Evolutionary conservation across 495 filamentous ascomycete species (phyloP), one percentile per base, ranked within the genome.

Genomic region (Collariella sp.): DNA sequence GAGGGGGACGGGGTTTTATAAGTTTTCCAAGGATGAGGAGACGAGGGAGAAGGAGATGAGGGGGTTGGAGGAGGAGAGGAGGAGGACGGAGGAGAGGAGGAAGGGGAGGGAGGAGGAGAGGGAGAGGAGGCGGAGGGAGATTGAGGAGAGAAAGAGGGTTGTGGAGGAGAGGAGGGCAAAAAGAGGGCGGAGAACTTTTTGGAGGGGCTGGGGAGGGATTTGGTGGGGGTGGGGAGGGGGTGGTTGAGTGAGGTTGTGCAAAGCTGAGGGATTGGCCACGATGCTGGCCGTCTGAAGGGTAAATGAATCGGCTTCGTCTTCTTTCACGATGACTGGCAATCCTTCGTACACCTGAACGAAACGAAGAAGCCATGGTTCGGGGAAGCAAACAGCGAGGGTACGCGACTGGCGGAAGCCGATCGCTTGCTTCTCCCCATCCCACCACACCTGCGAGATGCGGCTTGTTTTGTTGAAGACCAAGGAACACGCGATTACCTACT

Each of bases 1-100:
- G 36, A 91, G 91, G 63, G 94, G 93, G 0, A 85, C 86, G 7
- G 94, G 89, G 0, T 98, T 96, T 66, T 96, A 90, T 66, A 77
- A 78, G 31, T 97, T 98, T 64, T 86, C 83, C 23, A 75, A 70
- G 56, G 84, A 95, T 67, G 80, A 80, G 62, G 80, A 71, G 47
- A 71, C 71, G 50, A 72, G 93, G 50, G 69, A 70, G 57, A 64
- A 65, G 67, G 85, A 97, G 78, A 95, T 97, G 89, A 76, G 78
- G 67, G 78, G 74, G 44, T 66, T 98, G 54, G 76, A 78, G 60
- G 67, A 59, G 52, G 82, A 86, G 73, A 71, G 93, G 49, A 60
- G 63, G 55, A 77, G 79, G 63, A 98, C 93, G 50, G 81, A 87
- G 70, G 67, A 69, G 59, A 71, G 75, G 64, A 71, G 84, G 52